A percentile compares a stretch with the other conserved stretches of the same genome.
Evolutionary conservation across 1,139 yeast species (phyloP).

Genomic region (Lodderomyces elongisporus): DNA sequence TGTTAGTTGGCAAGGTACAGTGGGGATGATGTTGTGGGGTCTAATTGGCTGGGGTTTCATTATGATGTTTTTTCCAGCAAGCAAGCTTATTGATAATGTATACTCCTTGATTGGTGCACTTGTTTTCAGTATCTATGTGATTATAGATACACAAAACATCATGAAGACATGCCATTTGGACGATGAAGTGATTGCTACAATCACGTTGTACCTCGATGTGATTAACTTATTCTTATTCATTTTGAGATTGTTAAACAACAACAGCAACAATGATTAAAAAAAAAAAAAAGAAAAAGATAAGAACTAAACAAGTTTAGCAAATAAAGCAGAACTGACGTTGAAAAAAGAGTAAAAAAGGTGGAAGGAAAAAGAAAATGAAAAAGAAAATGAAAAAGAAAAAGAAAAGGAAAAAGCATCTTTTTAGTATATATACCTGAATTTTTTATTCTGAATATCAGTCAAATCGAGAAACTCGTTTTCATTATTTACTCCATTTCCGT

Average conservation of each 20-base stretch:
- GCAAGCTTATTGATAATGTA: conserved; percentile 19
- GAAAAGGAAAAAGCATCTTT: background rate
- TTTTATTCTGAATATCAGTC: conserved; percentile 32
- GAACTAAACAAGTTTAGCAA: background rate
- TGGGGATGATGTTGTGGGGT: conserved; percentile 59
- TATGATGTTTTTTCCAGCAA: conserved; percentile 60
- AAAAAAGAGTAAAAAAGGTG: background rate
- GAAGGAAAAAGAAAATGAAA: background rate
- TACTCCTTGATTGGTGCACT: conserved; percentile 74
- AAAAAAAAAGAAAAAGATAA: background rate
- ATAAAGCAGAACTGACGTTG: background rate
- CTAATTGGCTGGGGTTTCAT: conserved; percentile 72
- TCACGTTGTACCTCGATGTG: conserved; percentile 73
- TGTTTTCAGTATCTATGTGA: conserved; percentile 65
- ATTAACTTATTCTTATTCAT: conserved; percentile 76
- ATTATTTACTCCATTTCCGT: conserved; percentile 13
- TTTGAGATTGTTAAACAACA: conserved; percentile 57
- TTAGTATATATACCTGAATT: conserved; percentile 29
- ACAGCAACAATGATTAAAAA: conserved; percentile 12
- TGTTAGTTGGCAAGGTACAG: conserved; percentile 64
- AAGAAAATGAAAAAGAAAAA: background rate
- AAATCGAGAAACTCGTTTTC: conserved; percentile 34
- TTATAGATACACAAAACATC: conserved; percentile 78
- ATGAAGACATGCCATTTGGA: conserved; percentile 80
- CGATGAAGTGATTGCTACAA: conserved; percentile 78